phyloP scores from a whole-genome alignment of 2,329 filamentous ascomycete species.

The Fonsecaea pugnacius region DNA sequence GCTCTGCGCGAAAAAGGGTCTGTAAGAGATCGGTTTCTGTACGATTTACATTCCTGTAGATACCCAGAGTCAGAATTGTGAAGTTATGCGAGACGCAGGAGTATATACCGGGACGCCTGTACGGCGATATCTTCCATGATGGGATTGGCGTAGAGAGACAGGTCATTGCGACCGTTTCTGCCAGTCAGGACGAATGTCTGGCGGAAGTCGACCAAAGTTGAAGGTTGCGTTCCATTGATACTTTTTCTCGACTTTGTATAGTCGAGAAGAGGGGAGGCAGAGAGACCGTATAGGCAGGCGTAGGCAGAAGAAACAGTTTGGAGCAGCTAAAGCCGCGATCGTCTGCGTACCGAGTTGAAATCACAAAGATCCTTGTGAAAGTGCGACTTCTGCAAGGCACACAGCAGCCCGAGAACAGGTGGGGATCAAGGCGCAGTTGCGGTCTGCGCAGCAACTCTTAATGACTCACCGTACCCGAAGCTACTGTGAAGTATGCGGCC shows the following conservation, averaged over 20 bases:
- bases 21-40: slow-evolving; percentile 49
- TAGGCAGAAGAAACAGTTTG: neutral
- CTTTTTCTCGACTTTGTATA: slow-evolving; percentile 22
- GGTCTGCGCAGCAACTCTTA: neutral
- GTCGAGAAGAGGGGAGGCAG: slow-evolving; percentile 17
- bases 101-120: slow-evolving; percentile 59
- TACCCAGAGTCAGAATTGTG: slow-evolving; percentile 16
- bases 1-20: slow-evolving; percentile 41
- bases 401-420: neutral
- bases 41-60: slow-evolving; percentile 46
- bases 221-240: slow-evolving; percentile 32
- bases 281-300: neutral
- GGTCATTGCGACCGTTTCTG: slow-evolving; percentile 36
- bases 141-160: slow-evolving; percentile 21
- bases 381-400: slow-evolving; percentile 8
- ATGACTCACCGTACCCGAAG: neutral
- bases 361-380: neutral
- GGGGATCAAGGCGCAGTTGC: neutral
- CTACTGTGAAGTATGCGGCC: slow-evolving; percentile 13
- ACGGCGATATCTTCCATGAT: slow-evolving; percentile 41
- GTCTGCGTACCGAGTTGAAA: neutral
- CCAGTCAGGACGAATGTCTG: slow-evolving; percentile 35
- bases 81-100: neutral
- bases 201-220: slow-evolving; percentile 30
- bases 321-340: neutral